These are phyloP conservation scores for Tricharina praecox DNA, from an alignment of 495 filamentous ascomycete genomes.

Conservation along the genomic window DNA sequence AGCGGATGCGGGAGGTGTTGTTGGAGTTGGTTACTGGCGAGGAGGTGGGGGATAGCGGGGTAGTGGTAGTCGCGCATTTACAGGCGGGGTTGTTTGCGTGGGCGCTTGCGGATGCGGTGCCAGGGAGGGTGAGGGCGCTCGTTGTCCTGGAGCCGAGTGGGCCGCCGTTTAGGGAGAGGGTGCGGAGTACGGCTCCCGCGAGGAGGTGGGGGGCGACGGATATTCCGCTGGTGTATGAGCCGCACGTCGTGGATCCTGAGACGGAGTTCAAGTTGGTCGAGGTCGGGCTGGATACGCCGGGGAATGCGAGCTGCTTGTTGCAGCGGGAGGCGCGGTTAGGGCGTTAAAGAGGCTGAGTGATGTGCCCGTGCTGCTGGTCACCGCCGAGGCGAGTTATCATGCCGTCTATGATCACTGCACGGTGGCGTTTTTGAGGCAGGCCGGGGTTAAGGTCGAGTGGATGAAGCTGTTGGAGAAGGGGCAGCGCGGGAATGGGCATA, in stretches of 20 bases:
- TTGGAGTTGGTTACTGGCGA: background rate
- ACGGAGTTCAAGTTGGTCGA: background rate
- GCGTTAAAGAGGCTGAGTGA: slow-evolving; percentile 2
- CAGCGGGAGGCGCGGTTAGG: background rate
- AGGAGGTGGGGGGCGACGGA: slow-evolving; percentile 3
- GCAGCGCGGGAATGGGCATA: slow-evolving; percentile 4
- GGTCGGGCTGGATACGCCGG: slow-evolving; percentile 1
- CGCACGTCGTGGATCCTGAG: background rate
- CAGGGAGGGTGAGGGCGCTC: background rate
- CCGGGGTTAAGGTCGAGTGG: slow-evolving; percentile 9
- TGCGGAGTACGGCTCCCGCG: background rate
- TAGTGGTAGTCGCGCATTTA: slow-evolving; percentile 6
- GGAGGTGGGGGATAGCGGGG: too few species aligned
- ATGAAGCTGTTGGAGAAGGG: slow-evolving; percentile 6
- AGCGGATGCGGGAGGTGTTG: background rate
- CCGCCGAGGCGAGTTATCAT: slow-evolving; percentile 11
- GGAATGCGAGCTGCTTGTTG: background rate
- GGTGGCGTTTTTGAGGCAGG: slow-evolving; percentile 13
- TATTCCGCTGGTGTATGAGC: background rate
- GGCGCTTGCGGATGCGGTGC: slow-evolving; percentile 2
- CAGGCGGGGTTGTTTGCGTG: background rate
- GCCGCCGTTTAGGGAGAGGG: slow-evolving; percentile 4
- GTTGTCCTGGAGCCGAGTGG: slow-evolving; percentile 3
- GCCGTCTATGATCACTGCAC: slow-evolving; percentile 15
- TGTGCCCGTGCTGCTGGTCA: slow-evolving; percentile 3